Percentiles rank a stretch among this genome's conserved stretches.
These are phyloP conservation scores for Trametes maxima DNA, from an alignment of 768 basidiomycete genomes.

Conservation along the genomic window DNA sequence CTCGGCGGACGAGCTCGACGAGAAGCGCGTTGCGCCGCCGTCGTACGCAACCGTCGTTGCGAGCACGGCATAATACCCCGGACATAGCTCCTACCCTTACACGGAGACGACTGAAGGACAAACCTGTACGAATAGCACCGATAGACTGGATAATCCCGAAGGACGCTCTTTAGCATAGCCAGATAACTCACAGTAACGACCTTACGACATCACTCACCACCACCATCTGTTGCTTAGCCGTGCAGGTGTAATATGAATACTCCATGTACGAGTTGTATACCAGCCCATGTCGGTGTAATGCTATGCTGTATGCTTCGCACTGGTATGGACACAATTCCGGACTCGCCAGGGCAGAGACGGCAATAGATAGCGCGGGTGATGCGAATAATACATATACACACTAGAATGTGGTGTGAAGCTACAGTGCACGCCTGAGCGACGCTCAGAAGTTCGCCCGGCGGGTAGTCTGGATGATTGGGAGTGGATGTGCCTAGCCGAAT, in stretches of 20 bases:
- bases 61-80: slow-evolving; percentile 17
- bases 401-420: background rate
- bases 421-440: background rate
- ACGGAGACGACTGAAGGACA: background rate
- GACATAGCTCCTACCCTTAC: background rate
- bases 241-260: background rate
- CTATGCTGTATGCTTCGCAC: background rate
- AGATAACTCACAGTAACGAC: slow-evolving; percentile 18
- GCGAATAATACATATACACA: slow-evolving; percentile 8
- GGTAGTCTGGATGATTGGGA: slow-evolving; percentile 67
- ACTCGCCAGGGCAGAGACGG: background rate
- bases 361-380: slow-evolving; percentile 13
- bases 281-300: background rate
- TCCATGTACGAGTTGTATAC: background rate
- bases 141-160: background rate
- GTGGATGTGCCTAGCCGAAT: slow-evolving; percentile 56
- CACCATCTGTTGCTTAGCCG: background rate
- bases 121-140: background rate
- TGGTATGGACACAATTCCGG: background rate
- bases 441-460: slow-evolving; percentile 49
- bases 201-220: slow-evolving; percentile 4
- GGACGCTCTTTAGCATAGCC: background rate
- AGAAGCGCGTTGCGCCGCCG: slow-evolving; percentile 31
- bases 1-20: slow-evolving; percentile 42
- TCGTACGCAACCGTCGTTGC: slow-evolving; percentile 40